phyloP scores from a whole-genome alignment of 2,329 filamentous ascomycete genomes.

The Dactylonectria estremocensis region DNA sequence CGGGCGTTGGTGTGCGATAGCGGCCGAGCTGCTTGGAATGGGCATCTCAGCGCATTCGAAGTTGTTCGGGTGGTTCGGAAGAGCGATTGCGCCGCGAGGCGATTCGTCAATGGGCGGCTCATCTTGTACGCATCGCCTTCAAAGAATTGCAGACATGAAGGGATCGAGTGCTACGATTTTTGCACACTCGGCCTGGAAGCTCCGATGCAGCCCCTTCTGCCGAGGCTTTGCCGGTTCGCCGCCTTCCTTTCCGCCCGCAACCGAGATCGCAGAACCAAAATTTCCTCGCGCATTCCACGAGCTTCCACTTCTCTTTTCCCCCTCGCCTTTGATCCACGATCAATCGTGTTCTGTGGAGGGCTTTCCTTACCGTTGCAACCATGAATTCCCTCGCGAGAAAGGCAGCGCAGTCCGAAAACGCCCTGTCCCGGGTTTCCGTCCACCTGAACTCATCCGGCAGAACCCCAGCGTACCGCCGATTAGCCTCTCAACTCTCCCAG shows the following conservation, averaged over 20 bases:
- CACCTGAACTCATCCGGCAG: conserved; percentile 58
- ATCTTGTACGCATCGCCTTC: conserved; percentile 56
- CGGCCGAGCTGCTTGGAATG: conserved; percentile 48
- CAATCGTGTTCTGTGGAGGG: conserved; percentile 49
- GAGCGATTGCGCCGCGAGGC: conserved; percentile 60
- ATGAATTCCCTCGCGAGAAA: conserved; percentile 66
- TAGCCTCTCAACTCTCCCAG: conserved; percentile 57
- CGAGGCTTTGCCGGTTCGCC: conserved; percentile 55
- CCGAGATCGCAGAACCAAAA: conserved; percentile 58
- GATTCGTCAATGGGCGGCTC: conserved; percentile 60
- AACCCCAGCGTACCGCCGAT: conserved; percentile 65
- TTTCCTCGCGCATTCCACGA: conserved; percentile 53
- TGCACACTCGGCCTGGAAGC: conserved; percentile 26
- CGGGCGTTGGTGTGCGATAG: conserved; percentile 58
- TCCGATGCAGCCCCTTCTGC: conserved; percentile 36
- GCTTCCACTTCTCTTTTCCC: conserved; percentile 47
- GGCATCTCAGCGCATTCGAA: conserved; percentile 35
- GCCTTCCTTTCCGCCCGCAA: conserved; percentile 53
- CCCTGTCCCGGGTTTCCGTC: conserved; percentile 59
- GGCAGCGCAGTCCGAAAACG: conserved; percentile 58
- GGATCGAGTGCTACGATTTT: conserved; percentile 47
- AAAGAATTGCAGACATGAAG: conserved; percentile 31
- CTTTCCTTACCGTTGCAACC: conserved; percentile 46
- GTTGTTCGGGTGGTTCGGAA: conserved; percentile 46
- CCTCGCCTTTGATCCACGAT: conserved; percentile 46